Percentiles rank a stretch among this genome's conserved stretches.
Conservation (phyloP, 169 alveolate species). For the Amoebophrya sp. region DNA sequence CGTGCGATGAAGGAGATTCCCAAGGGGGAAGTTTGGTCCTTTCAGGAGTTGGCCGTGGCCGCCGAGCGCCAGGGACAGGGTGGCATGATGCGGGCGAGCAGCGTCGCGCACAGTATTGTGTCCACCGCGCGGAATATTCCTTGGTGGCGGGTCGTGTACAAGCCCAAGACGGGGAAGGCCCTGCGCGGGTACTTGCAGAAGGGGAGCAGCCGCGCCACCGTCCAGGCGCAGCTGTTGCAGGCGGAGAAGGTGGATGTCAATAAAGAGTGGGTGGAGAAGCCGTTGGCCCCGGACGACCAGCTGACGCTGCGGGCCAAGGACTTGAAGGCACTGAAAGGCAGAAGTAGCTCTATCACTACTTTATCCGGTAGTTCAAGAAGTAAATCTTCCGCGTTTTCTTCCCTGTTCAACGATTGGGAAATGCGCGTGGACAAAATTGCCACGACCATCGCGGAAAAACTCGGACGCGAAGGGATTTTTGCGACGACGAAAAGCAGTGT, state of each 20-base stretch:
- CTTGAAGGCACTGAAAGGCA: background rate
- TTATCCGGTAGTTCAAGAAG: no score
- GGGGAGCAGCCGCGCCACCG: background rate
- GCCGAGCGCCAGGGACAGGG: background rate
- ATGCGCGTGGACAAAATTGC: background rate
- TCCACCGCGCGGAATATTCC: background rate
- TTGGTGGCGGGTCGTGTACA: background rate
- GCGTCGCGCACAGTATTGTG: background rate
- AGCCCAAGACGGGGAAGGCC: background rate
- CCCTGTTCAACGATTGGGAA: background rate
- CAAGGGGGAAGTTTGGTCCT: background rate
- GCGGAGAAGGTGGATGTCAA: background rate
- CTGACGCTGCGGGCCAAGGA: background rate
- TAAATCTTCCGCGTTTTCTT: background rate
- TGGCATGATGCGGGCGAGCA: background rate
- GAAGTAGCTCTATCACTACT: no score
- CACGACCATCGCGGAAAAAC: background rate
- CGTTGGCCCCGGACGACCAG: background rate
- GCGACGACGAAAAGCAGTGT: background rate
- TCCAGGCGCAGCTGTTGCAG: background rate
- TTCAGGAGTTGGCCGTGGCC: background rate
- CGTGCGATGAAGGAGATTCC: background rate
- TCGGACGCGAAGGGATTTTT: no score
- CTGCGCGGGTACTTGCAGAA: background rate
- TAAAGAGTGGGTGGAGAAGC: background rate